Conservation (phyloP, 108 stramenopile species). For the Nitzschia palea region DNA sequence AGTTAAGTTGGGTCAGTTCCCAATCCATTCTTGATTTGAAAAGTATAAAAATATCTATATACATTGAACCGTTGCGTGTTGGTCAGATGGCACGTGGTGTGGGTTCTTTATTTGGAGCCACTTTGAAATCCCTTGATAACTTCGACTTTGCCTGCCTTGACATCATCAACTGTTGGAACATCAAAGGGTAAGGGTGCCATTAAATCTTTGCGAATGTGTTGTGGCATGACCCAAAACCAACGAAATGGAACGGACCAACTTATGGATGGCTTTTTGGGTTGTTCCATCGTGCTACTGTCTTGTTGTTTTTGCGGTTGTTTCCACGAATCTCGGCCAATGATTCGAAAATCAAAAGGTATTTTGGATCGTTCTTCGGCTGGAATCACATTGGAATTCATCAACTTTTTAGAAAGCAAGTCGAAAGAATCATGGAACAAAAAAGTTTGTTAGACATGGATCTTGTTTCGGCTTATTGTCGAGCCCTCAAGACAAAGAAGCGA, state of each 20-base stretch:
- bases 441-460: too few relatives aligned
- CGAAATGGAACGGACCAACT: constrained; percentile 41
- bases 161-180: background rate
- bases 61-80: too few relatives aligned
- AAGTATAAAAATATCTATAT: too few relatives aligned
- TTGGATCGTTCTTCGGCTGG: constrained; percentile 24
- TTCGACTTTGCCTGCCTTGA: background rate
- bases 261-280: constrained; percentile 31
- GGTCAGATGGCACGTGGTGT: too few relatives aligned
- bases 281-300: background rate
- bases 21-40: too few relatives aligned
- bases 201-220: constrained; percentile 19
- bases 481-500: background rate
- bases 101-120: constrained; percentile 9
- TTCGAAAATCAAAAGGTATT: constrained; percentile 31
- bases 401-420: too few relatives aligned
- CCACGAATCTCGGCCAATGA: constrained; percentile 43
- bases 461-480: too few relatives aligned
- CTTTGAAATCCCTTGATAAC: constrained; percentile 8
- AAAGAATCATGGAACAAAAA: too few relatives aligned
- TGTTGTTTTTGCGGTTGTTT: constrained; percentile 26
- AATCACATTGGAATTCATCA: constrained; percentile 41
- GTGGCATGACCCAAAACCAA: constrained; percentile 43
- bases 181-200: constrained; percentile 29
- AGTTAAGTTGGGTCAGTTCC: too few relatives aligned